Percentiles rank a stretch among this genome's conserved stretches.
phyloP scores from a whole-genome alignment of 2,329 filamentous ascomycete genomes.

The Aureobasidium subglaciale region DNA sequence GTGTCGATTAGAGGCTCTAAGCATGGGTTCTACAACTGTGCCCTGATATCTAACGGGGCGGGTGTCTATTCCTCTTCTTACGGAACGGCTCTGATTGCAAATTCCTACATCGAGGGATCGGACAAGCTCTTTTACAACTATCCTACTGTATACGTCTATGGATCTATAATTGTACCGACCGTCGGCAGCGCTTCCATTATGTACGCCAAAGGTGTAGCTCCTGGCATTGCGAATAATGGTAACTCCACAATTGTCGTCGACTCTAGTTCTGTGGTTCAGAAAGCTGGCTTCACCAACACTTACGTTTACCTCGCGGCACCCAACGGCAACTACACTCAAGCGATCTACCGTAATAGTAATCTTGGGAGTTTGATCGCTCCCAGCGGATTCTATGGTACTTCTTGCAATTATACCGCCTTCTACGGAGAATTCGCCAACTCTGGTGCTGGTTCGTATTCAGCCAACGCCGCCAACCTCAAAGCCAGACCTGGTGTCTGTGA shows the following conservation, averaged over 20 bases:
- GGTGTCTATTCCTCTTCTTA: constrained; percentile 25
- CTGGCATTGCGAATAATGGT: neutral
- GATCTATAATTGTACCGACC: constrained; percentile 37
- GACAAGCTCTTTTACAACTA: constrained; percentile 39
- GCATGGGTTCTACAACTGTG: constrained; percentile 40
- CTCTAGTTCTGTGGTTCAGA: constrained; percentile 16
- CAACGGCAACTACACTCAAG: constrained; percentile 34
- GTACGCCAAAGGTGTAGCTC: constrained; percentile 17
- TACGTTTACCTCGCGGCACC: constrained; percentile 36
- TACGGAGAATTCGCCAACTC: constrained; percentile 39
- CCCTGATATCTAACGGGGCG: constrained; percentile 35
- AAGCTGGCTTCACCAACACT: constrained; percentile 23
- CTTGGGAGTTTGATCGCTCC: constrained; percentile 34
- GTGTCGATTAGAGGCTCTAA: constrained; percentile 32
- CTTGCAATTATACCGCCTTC: constrained; percentile 22
- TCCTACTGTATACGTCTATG: constrained; percentile 37
- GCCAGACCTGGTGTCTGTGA: constrained; percentile 31
- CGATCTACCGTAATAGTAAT: constrained; percentile 35
- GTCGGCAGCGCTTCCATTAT: constrained; percentile 28
- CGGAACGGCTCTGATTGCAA: constrained; percentile 35
- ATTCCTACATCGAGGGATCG: constrained; percentile 40
- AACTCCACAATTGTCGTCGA: constrained; percentile 19
- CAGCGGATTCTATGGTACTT: constrained; percentile 30
- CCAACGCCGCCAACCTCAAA: constrained; percentile 29
- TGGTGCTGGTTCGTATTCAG: constrained; percentile 34